Percentiles rank a stretch among this genome's conserved stretches.
phyloP scores from a whole-genome alignment of 1,139 yeast species.

The Kodamaea derodonti region DNA sequence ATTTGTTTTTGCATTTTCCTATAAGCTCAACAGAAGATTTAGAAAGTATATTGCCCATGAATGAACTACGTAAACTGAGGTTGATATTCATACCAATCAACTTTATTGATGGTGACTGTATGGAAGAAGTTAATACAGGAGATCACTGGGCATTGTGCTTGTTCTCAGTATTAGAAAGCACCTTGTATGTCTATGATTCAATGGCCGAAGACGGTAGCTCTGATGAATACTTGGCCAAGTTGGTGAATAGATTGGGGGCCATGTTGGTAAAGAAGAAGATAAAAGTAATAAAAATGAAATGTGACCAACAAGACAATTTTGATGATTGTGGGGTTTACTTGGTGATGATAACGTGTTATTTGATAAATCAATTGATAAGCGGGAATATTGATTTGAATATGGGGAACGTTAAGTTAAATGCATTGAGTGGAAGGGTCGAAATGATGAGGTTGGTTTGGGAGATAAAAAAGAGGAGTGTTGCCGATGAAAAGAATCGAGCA shows the following conservation, averaged over 20 bases:
- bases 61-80: conserved; percentile 31
- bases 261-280: conserved; percentile 18
- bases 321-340: conserved; percentile 47
- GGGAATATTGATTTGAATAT: conserved; percentile 24
- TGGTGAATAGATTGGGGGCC: conserved; percentile 23
- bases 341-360: conserved; percentile 37
- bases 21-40: conserved; percentile 17
- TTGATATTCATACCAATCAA: conserved; percentile 41
- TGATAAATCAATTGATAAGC: conserved; percentile 17
- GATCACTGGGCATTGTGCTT: conserved; percentile 46
- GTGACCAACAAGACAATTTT: conserved; percentile 43
- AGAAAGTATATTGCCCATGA: conserved; percentile 25
- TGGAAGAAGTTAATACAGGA: conserved; percentile 35
- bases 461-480: neutral
- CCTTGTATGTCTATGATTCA: conserved; percentile 38
- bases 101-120: conserved; percentile 32
- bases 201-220: conserved; percentile 25
- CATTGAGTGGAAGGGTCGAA: conserved; percentile 25
- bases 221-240: conserved; percentile 20
- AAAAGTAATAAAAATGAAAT: conserved; percentile 24
- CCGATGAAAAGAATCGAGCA: too few species aligned
- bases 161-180: conserved; percentile 27
- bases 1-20: conserved; percentile 38
- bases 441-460: conserved; percentile 13
- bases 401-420: conserved; percentile 23